Evolutionary conservation across 1,284 basidiomycete species (phyloP).

Genomic region (Trichosporon sp.): DNA sequence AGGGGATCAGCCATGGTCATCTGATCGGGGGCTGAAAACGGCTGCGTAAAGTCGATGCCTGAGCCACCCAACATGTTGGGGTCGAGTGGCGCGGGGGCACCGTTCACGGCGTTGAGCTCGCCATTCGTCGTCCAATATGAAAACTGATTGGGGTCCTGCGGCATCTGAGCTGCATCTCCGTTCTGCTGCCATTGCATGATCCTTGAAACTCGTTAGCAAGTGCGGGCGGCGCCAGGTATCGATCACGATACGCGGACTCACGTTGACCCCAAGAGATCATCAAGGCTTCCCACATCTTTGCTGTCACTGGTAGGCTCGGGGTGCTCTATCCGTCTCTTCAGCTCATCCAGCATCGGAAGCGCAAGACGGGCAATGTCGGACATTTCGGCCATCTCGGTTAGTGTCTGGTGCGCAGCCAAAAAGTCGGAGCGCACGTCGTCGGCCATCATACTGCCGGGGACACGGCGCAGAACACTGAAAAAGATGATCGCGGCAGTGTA

Average conservation of each 20-base stretch:
- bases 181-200: not conserved
- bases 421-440: constrained; percentile 25
- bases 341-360: constrained; percentile 14
- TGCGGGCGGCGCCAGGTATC: not conserved
- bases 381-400: constrained; percentile 19
- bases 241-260: not conserved
- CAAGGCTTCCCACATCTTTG: not conserved
- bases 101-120: not conserved
- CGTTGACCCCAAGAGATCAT: constrained; percentile 6
- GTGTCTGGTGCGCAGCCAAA: constrained; percentile 13
- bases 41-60: not conserved
- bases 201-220: not conserved
- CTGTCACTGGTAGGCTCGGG: not conserved
- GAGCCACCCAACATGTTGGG: not conserved
- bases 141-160: not conserved
- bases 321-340: constrained; percentile 11
- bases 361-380: constrained; percentile 17
- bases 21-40: constrained; percentile 5
- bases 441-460: constrained; percentile 23
- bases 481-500: constrained; percentile 27
- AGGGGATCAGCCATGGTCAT: constrained; percentile 16
- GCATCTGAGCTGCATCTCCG: not conserved
- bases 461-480: constrained; percentile 19
- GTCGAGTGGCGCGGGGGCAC: not conserved
- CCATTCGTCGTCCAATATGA: constrained; percentile 1